A percentile compares a stretch with the other conserved stretches of the same genome.
Conservation (phyloP, 208 protist species). For the Entamoeba invadens region DNA sequence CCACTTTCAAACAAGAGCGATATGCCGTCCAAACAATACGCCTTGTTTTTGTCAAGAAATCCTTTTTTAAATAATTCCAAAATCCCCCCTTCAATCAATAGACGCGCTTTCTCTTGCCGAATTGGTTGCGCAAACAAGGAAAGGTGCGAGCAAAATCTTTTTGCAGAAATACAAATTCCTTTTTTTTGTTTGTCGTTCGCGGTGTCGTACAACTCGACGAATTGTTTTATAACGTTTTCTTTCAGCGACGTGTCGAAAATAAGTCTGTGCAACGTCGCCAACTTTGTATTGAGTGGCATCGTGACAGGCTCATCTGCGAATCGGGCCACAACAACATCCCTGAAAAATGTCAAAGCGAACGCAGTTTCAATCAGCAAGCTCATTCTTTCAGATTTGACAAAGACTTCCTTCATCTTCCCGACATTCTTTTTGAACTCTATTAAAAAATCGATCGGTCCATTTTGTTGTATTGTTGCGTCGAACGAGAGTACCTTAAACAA, state of each 20-base stretch:
- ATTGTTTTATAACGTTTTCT: background rate
- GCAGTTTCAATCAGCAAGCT: background rate
- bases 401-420: background rate
- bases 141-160: background rate
- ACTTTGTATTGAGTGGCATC: background rate
- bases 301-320: background rate
- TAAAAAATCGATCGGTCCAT: background rate
- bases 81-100: background rate
- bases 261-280: background rate
- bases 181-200: background rate
- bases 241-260: background rate
- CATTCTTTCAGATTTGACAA: background rate
- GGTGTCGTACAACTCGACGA: background rate
- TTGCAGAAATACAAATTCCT: background rate
- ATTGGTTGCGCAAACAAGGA: background rate
- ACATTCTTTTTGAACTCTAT: background rate
- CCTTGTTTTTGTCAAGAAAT: background rate
- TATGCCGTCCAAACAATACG: background rate
- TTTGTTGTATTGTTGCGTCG: background rate
- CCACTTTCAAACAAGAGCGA: background rate
- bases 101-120: background rate
- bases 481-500: background rate
- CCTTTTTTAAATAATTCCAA: background rate
- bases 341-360: background rate
- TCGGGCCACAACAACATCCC: background rate